These are phyloP conservation scores for Setaria viridis DNA, from an alignment of 202 grass and related monocot genomes.

Conservation along the genomic window DNA sequence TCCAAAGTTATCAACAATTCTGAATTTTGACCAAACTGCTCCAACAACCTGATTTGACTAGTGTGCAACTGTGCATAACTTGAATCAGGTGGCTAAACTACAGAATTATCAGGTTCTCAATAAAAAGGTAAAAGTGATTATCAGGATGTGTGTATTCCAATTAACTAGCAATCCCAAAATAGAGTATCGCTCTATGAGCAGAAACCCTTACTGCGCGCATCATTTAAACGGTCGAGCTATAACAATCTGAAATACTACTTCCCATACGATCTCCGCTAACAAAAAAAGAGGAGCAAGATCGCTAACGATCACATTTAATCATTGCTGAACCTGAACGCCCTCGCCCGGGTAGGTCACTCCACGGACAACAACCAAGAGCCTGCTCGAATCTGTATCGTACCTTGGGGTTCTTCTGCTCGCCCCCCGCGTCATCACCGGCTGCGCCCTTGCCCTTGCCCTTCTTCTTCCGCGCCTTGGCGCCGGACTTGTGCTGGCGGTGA, in stretches of 20 bases:
- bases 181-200: neutral
- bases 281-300: neutral
- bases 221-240: neutral
- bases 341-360: neutral
- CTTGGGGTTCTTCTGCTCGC: slow-evolving; percentile 90
- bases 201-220: neutral
- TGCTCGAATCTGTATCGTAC: slow-evolving; percentile 41
- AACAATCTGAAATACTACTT: neutral
- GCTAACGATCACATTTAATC: neutral
- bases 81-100: slow-evolving; percentile 20
- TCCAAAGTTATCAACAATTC: slow-evolving; percentile 4
- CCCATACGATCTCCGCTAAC: neutral
- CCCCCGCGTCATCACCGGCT: slow-evolving; percentile 53
- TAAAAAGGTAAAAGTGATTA: neutral
- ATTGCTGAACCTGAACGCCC: neutral
- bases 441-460: slow-evolving; percentile 58
- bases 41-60: neutral
- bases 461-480: slow-evolving; percentile 76
- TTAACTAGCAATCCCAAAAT: neutral
- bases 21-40: neutral
- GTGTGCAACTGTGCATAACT: neutral
- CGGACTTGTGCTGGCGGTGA: slow-evolving; percentile 75
- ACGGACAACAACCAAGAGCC: neutral
- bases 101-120: neutral
- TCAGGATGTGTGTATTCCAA: neutral